Evolutionary conservation across 1,139 yeast genomes (phyloP).

Genomic region (Entelexis sorbosivorans): DNA sequence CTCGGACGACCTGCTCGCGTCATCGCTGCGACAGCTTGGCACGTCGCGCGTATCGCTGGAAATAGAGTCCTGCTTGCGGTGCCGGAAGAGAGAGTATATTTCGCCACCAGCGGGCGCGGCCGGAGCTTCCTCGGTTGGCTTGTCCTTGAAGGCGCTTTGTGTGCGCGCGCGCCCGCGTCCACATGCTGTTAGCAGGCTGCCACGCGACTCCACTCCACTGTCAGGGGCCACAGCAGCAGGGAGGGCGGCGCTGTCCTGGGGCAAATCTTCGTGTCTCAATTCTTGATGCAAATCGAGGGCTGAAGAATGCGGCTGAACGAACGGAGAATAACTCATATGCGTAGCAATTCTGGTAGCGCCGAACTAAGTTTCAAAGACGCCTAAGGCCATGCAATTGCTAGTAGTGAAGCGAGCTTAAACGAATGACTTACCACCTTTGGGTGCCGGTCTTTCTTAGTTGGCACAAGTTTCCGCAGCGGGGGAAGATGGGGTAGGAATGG

Average conservation of each 20-base stretch:
- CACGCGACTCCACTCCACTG: neutral
- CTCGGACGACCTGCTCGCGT: neutral
- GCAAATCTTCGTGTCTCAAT: neutral
- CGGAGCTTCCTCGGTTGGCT: neutral
- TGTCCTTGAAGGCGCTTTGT: neutral
- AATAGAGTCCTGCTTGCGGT: neutral
- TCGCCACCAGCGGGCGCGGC: neutral
- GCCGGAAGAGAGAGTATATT: neutral
- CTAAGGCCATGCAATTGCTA: neutral
- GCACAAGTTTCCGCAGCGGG: neutral
- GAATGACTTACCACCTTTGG: constrained; percentile 2
- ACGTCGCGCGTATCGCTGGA: constrained; percentile 1
- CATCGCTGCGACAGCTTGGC: constrained; percentile 2
- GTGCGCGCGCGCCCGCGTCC: neutral
- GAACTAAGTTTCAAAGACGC: neutral
- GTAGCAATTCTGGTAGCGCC: neutral
- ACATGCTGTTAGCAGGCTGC: neutral
- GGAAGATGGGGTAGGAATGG: neutral
- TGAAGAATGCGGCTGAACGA: neutral
- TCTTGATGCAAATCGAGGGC: neutral
- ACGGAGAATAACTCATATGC: neutral
- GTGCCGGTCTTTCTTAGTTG: neutral
- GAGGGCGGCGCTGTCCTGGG: neutral
- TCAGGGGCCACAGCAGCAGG: no score
- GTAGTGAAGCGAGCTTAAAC: neutral